These are phyloP conservation scores for Coccomyxa sp. DNA, from an alignment of 139 green algal species.

Conservation along the genomic window DNA sequence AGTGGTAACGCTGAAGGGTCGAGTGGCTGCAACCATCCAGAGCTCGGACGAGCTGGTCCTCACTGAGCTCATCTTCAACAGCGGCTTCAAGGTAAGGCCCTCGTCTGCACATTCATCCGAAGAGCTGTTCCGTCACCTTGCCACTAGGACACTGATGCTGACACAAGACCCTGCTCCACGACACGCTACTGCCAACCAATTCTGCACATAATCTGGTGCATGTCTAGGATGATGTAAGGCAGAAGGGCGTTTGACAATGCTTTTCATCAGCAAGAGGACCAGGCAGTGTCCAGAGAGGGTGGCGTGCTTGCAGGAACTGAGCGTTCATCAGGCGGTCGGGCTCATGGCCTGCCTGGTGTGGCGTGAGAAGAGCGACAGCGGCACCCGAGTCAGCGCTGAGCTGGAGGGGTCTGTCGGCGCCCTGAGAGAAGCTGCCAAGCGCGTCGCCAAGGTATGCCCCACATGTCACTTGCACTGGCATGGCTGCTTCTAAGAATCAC, in stretches of 20 bases:
- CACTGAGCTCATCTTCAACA: conserved; percentile 71
- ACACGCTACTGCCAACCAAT: no score
- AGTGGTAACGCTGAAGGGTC: conserved; percentile 60
- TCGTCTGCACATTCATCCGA: no score
- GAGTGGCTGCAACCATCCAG: conserved; percentile 48
- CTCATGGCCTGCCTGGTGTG: conserved; percentile 73
- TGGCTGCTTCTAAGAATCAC: background rate
- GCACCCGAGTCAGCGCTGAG: conserved; percentile 30
- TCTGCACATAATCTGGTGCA: no score
- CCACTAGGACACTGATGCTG: no score
- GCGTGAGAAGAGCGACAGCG: conserved; percentile 46
- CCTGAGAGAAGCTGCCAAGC: conserved; percentile 55
- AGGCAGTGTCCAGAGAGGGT: no score
- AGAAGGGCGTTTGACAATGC: background rate
- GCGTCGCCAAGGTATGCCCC: conserved; percentile 20
- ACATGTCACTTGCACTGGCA: background rate
- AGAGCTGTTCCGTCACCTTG: no score
- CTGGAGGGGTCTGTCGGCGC: conserved; percentile 37
- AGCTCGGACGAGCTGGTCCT: conserved; percentile 76
- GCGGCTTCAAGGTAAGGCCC: conserved; percentile 56
- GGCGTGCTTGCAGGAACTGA: conserved; percentile 37
- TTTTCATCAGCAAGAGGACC: background rate
- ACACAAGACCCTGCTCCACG: no score
- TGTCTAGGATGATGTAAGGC: background rate
- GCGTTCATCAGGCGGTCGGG: conserved; percentile 49